Conservation (phyloP, 352 stramenopile species). For the Bremia lactucae region DNA sequence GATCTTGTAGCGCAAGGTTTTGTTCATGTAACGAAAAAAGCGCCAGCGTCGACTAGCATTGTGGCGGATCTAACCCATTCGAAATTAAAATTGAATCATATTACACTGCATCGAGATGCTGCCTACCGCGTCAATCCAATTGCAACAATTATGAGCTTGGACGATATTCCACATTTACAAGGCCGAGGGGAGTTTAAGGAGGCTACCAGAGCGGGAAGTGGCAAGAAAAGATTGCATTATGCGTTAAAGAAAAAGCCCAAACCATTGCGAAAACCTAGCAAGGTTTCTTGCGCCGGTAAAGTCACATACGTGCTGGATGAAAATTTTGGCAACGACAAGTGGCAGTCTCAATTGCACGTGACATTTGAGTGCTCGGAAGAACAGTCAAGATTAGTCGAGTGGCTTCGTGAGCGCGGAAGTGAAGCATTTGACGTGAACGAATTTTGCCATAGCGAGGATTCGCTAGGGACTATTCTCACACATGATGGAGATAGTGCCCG, state of each 20-base stretch:
- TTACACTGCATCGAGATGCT: conserved; percentile 25
- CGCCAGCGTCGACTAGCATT: conserved; percentile 4
- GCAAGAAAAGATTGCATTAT: conserved; percentile 6
- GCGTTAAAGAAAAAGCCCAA: conserved; percentile 25
- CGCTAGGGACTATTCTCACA: conserved; percentile 1
- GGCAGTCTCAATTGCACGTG: conserved; percentile 26
- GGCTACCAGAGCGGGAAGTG: background rate
- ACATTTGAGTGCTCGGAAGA: conserved; percentile 39
- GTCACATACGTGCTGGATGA: conserved; percentile 30
- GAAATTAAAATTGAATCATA: conserved; percentile 21
- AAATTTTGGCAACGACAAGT: conserved; percentile 18
- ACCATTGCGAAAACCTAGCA: conserved; percentile 22
- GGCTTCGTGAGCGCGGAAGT: conserved; percentile 21
- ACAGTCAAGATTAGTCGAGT: conserved; percentile 43
- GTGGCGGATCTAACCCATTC: conserved; percentile 21
- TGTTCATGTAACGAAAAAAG: background rate
- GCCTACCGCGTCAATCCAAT: conserved; percentile 42
- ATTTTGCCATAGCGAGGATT: conserved; percentile 5
- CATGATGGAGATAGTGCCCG: conserved; percentile 22
- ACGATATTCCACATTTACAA: conserved; percentile 24
- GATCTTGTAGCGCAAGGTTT: conserved; percentile 4
- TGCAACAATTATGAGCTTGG: conserved; percentile 22
- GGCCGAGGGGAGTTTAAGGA: background rate
- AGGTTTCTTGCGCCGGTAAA: background rate
- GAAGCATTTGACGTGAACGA: conserved; percentile 22